These are phyloP conservation scores for Echinosophora koreensis DNA, from an alignment of 306 rosid species.

Conservation along the genomic window DNA sequence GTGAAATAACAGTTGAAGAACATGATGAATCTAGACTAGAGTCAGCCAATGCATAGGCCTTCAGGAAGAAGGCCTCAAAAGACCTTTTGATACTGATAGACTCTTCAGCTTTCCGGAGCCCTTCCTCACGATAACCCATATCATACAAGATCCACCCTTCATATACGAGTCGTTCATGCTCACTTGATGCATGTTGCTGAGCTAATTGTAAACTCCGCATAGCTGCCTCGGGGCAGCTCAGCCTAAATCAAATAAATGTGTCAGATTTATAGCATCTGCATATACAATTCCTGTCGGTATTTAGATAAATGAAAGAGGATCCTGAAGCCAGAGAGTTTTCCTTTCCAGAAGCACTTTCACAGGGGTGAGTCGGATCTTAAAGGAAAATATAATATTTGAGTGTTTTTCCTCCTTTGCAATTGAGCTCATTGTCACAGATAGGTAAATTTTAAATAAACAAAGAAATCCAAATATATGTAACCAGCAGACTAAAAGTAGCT, in stretches of 20 bases:
- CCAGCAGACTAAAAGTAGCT: conserved; percentile 2
- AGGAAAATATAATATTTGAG: conserved; percentile 9
- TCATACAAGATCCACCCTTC: conserved; percentile 98
- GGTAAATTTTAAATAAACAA: neutral
- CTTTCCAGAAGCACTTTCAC: conserved; percentile 31
- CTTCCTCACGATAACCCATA: conserved; percentile 91
- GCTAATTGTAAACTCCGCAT: conserved; percentile 95
- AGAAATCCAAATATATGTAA: conserved; percentile 3
- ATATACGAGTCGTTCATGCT: conserved; percentile 85
- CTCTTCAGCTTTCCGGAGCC: conserved; percentile 89
- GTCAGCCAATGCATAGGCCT: conserved; percentile 95
- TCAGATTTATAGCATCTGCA: conserved; percentile 40
- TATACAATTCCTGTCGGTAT: conserved; percentile 28
- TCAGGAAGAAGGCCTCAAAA: conserved; percentile 93
- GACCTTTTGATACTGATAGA: conserved; percentile 87
- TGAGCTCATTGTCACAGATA: conserved; percentile 12
- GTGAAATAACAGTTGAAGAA: conserved; percentile 82
- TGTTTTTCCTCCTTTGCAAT: neutral
- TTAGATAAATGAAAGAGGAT: conserved; percentile 34
- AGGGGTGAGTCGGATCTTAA: conserved; percentile 31
- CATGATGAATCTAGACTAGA: conserved; percentile 82
- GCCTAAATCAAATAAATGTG: conserved; percentile 60
- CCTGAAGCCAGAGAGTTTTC: conserved; percentile 8
- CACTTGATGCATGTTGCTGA: conserved; percentile 85
- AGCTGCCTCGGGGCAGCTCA: conserved; percentile 93